These are phyloP conservation scores for Rhizopogon vesiculosus DNA, from an alignment of 768 basidiomycete species.

Conservation along the genomic window DNA sequence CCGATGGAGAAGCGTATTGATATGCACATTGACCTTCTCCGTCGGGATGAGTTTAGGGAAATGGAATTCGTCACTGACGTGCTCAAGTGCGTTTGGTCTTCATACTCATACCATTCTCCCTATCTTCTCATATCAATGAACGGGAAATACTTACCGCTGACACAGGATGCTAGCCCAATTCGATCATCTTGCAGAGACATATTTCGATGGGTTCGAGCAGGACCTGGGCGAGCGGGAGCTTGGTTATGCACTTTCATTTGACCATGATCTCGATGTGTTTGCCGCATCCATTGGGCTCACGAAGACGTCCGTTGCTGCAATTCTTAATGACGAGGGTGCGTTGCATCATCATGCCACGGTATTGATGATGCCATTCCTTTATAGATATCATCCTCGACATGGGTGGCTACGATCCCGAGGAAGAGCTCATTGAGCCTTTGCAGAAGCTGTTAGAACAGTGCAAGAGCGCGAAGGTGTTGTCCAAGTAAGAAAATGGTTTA, in stretches of 20 bases:
- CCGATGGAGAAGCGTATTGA: slow-evolving; percentile 91
- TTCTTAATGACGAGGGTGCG: slow-evolving; percentile 75
- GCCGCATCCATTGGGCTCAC: slow-evolving; percentile 87
- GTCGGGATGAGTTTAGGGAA: slow-evolving; percentile 88
- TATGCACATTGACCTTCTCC: slow-evolving; percentile 80
- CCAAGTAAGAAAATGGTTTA: slow-evolving; percentile 48
- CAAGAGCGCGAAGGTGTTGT: slow-evolving; percentile 72
- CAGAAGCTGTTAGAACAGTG: slow-evolving; percentile 80
- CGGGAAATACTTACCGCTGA: not conserved
- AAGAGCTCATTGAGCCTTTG: slow-evolving; percentile 77
- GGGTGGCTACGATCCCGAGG: slow-evolving; percentile 69
- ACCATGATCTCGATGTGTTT: slow-evolving; percentile 92
- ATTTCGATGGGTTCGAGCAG: slow-evolving; percentile 77
- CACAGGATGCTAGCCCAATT: slow-evolving; percentile 87
- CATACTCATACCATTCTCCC: not conserved
- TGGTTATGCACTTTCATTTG: slow-evolving; percentile 75
- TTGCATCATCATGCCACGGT: slow-evolving; percentile 2
- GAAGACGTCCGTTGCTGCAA: slow-evolving; percentile 75
- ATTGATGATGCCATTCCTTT: not conserved
- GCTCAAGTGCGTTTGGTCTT: slow-evolving; percentile 55
- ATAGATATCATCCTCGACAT: slow-evolving; percentile 71
- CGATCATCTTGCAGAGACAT: slow-evolving; percentile 85
- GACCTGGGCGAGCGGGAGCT: slow-evolving; percentile 90
- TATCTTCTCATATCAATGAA: not conserved
- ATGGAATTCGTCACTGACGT: slow-evolving; percentile 92